Conservation (phyloP, 1,284 basidiomycete genomes). For the Ceratorhiza oryzae-sativae region DNA sequence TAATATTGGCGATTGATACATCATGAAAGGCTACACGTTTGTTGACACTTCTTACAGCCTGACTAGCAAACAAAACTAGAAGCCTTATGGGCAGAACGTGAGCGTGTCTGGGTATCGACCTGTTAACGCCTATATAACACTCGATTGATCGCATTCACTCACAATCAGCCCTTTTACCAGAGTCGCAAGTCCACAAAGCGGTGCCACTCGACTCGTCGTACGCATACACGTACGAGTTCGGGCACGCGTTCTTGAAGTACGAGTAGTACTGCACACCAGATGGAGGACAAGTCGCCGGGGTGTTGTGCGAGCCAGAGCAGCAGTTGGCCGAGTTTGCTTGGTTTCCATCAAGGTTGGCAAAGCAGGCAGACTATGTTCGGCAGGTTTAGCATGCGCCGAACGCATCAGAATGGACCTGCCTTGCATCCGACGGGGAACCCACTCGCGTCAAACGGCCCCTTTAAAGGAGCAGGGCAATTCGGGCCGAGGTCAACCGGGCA, state of each 20-base stretch:
- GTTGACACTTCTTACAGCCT: no score
- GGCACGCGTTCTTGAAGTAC: slow-evolving; percentile 56
- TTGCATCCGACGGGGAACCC: slow-evolving; percentile 65
- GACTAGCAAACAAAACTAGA: no score
- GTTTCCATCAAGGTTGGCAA: slow-evolving; percentile 36
- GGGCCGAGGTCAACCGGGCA: slow-evolving; percentile 13
- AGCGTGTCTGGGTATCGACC: slow-evolving; percentile 43
- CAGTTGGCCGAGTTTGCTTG: slow-evolving; percentile 42
- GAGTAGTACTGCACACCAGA: slow-evolving; percentile 40
- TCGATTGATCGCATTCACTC: background rate
- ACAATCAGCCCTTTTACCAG: slow-evolving; percentile 57
- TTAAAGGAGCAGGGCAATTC: slow-evolving; percentile 50
- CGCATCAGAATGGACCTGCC: slow-evolving; percentile 44
- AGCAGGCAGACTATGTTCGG: slow-evolving; percentile 6
- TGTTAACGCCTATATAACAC: slow-evolving; percentile 33
- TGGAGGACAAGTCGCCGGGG: slow-evolving; percentile 41
- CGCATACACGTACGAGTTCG: slow-evolving; percentile 64
- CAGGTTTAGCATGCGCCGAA: no score
- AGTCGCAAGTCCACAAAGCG: slow-evolving; percentile 61
- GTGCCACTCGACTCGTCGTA: slow-evolving; percentile 63
- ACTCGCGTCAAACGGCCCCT: slow-evolving; percentile 57
- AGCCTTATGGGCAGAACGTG: slow-evolving; percentile 49
- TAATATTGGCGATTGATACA: no score
- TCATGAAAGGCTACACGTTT: no score
- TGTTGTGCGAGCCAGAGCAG: slow-evolving; percentile 40